A percentile compares a stretch with the other conserved stretches of the same genome.
These are phyloP conservation scores for Citrullus mucosospermus DNA, from an alignment of 306 rosid genomes.

Conservation along the genomic window DNA sequence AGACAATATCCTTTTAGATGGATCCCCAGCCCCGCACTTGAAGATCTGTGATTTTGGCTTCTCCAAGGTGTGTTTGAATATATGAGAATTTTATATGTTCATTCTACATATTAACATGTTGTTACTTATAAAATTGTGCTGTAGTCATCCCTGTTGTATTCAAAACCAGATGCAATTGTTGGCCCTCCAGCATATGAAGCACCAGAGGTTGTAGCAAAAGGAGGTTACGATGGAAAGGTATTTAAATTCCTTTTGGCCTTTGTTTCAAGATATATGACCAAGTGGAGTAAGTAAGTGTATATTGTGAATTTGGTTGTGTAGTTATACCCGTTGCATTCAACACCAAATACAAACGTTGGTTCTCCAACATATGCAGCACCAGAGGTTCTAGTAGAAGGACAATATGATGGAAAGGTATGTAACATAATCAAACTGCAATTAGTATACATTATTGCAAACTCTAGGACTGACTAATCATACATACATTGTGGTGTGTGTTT, in stretches of 20 bases:
- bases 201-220: conserved; percentile 13
- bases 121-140: conserved; percentile 11
- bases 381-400: no score
- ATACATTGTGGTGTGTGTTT: no score
- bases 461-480: no score
- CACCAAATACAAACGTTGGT: no score
- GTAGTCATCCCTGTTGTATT: conserved; percentile 49
- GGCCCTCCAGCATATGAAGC: conserved; percentile 19
- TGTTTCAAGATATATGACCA: not conserved
- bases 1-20: conserved; percentile 39
- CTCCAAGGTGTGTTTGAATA: not conserved
- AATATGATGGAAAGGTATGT: no score
- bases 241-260: not conserved
- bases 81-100: not conserved
- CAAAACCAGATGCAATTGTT: conserved; percentile 50
- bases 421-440: not conserved
- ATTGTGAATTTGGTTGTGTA: not conserved
- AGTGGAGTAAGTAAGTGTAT: no score
- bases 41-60: conserved; percentile 6
- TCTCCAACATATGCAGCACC: not conserved
- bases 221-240: conserved; percentile 31
- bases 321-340: no score
- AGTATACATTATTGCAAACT: not conserved
- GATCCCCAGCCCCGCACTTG: conserved; percentile 1
- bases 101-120: not conserved